phyloP scores from a whole-genome alignment of 1,284 basidiomycete species.

The Rhodotorula sp. region DNA sequence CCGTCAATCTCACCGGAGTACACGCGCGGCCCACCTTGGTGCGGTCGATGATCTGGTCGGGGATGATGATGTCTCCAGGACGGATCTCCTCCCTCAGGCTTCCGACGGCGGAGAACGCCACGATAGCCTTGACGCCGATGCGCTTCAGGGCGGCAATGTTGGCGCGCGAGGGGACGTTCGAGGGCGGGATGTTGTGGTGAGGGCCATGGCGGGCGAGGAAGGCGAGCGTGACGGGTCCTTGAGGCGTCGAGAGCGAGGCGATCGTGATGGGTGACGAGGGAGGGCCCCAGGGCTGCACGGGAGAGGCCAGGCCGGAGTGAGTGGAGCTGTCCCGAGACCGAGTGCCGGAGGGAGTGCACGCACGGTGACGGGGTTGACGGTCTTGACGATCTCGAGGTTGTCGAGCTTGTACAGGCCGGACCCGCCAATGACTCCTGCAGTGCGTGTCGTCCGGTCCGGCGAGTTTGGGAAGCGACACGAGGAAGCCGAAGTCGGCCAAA shows the following conservation, averaged over 20 bases:
- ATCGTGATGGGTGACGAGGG: constrained; percentile 91
- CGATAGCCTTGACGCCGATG: constrained; percentile 80
- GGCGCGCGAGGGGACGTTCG: constrained; percentile 75
- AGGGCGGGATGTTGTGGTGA: constrained; percentile 69
- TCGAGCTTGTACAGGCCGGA: constrained; percentile 73
- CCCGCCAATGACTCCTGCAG: constrained; percentile 44
- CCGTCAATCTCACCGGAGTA: neutral
- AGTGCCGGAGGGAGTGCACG: constrained; percentile 11
- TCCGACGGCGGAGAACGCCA: constrained; percentile 95
- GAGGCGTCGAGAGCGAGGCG: constrained; percentile 70
- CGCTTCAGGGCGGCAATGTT: constrained; percentile 95
- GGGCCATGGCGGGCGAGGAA: constrained; percentile 89
- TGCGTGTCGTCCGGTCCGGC: neutral
- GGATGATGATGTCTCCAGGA: constrained; percentile 75
- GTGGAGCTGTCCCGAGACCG: neutral
- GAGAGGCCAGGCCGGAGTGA: neutral
- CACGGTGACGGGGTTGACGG: constrained; percentile 54
- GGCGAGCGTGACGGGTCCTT: constrained; percentile 61
- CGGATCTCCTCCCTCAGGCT: constrained; percentile 89
- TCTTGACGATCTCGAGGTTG: constrained; percentile 77
- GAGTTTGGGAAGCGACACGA: neutral
- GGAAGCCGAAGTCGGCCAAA: neutral
- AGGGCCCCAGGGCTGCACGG: constrained; percentile 81
- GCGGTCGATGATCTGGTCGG: constrained; percentile 91
- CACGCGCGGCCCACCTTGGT: constrained; percentile 57